Percentiles rank a stretch among this genome's conserved stretches.
These are phyloP conservation scores for Xeromyces bisporus DNA, from an alignment of 495 filamentous ascomycete species.

Conservation along the genomic window DNA sequence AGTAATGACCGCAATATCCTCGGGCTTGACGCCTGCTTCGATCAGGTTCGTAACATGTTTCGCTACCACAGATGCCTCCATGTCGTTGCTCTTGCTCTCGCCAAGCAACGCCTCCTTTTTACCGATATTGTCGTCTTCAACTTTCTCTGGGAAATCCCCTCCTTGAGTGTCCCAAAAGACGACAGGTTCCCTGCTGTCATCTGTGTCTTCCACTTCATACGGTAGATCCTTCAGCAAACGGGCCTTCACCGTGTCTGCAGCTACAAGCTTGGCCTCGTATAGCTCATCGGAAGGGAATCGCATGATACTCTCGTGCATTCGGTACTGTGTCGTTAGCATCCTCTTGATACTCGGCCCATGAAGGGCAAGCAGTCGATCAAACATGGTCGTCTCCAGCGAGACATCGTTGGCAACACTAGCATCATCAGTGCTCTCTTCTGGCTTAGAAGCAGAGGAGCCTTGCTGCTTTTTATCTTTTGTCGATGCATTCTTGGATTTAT, in stretches of 20 bases:
- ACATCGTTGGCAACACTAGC: conserved; percentile 19
- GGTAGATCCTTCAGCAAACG: conserved; percentile 63
- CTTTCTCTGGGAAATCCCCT: conserved; percentile 61
- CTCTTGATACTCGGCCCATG: conserved; percentile 75
- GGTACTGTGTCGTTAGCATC: conserved; percentile 96
- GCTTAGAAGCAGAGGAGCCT: conserved; percentile 2
- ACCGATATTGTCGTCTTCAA: conserved; percentile 31
- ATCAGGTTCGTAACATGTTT: conserved; percentile 59
- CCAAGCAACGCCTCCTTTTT: conserved; percentile 42
- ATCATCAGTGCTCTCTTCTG: conserved; percentile 9
- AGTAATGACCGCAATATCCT: conserved; percentile 85
- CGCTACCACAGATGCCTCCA: conserved; percentile 69
- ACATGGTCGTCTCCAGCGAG: conserved; percentile 72
- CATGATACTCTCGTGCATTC: conserved; percentile 96
- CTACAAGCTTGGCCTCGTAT: conserved; percentile 66
- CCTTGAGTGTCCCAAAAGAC: conserved; percentile 96
- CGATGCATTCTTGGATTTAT: conserved; percentile 7
- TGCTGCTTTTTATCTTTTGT: not conserved
- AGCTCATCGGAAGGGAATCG: conserved; percentile 76
- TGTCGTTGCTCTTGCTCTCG: conserved; percentile 87
- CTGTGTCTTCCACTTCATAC: conserved; percentile 61
- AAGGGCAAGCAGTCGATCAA: conserved; percentile 68
- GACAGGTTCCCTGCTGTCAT: conserved; percentile 75
- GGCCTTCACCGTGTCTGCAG: conserved; percentile 56
- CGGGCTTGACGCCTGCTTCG: conserved; percentile 56